Evolutionary conservation across 768 basidiomycete species (phyloP).

Genomic region (Neoboletus magnificus): DNA sequence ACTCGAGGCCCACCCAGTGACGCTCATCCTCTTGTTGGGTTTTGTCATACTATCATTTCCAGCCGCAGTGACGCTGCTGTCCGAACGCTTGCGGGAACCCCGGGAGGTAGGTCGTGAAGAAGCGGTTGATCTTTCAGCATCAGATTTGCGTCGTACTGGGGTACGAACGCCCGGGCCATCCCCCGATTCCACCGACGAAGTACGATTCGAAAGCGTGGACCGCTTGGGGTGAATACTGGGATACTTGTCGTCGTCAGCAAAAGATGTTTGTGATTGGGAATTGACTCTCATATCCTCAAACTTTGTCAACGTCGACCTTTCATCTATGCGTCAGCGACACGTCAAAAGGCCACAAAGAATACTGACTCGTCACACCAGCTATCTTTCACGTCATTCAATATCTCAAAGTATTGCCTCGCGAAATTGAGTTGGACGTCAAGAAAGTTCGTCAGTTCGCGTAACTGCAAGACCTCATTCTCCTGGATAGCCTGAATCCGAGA

Average conservation of each 20-base stretch:
- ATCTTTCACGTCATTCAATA: constrained; percentile 63
- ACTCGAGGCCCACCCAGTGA: constrained; percentile 57
- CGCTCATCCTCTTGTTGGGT: constrained; percentile 37
- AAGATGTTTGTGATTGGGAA: constrained; percentile 15
- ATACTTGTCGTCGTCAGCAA: constrained; percentile 27
- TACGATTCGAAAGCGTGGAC: constrained; percentile 24
- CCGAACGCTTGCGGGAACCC: constrained; percentile 63
- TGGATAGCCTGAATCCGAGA: constrained; percentile 76
- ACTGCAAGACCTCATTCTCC: constrained; percentile 70
- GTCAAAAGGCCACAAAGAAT: not conserved
- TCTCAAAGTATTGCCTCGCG: constrained; percentile 68
- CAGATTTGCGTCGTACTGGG: constrained; percentile 40
- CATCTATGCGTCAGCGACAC: constrained; percentile 4
- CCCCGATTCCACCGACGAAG: constrained; percentile 35
- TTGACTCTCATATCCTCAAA: constrained; percentile 22
- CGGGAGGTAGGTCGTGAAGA: constrained; percentile 57
- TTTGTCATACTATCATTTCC: constrained; percentile 37
- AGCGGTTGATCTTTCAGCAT: constrained; percentile 40
- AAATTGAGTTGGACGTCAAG: constrained; percentile 74
- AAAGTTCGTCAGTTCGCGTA: constrained; percentile 66
- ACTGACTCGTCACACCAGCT: constrained; percentile 68
- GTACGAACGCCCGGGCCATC: constrained; percentile 27
- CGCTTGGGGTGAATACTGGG: constrained; percentile 34
- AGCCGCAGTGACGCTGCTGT: constrained; percentile 46
- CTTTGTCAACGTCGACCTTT: constrained; percentile 31